Evolutionary conservation across 2,329 filamentous ascomycete genomes (phyloP).

Genomic region (Lojkania enalia): DNA sequence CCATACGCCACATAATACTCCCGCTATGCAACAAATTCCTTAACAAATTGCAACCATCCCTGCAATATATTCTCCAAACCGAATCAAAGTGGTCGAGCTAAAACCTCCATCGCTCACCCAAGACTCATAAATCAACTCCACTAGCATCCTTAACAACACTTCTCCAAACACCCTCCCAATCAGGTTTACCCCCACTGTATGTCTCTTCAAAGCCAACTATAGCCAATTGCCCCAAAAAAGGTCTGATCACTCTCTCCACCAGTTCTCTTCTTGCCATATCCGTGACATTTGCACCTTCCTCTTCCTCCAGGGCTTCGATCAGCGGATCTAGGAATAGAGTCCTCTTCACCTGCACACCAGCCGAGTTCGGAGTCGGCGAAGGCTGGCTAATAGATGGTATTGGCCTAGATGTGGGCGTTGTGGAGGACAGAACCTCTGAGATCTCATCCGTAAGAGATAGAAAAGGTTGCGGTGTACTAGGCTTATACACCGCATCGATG

Average conservation of each 20-base stretch:
- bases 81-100: too few relatives aligned
- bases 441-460: constrained; percentile 83
- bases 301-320: constrained; percentile 36
- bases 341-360: constrained; percentile 29
- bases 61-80: too few relatives aligned
- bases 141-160: constrained; percentile 37
- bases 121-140: constrained; percentile 14
- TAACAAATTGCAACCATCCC: too few relatives aligned
- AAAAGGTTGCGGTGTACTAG: constrained; percentile 64
- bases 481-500: constrained; percentile 90
- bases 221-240: constrained; percentile 89
- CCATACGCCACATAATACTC: too few relatives aligned
- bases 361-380: not conserved
- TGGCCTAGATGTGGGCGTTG: constrained; percentile 30
- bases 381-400: constrained; percentile 8
- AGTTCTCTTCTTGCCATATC: constrained; percentile 63
- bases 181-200: constrained; percentile 71
- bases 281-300: constrained; percentile 51
- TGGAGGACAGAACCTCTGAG: constrained; percentile 66
- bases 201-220: constrained; percentile 92
- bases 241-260: constrained; percentile 75
- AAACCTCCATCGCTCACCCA: too few relatives aligned
- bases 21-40: too few relatives aligned
- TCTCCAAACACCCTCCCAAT: constrained; percentile 36
- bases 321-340: constrained; percentile 49